Base-by-base conservation (phyloP, 2,329 filamentous ascomycete genomes). In the Exophiala calicioides region DNA sequence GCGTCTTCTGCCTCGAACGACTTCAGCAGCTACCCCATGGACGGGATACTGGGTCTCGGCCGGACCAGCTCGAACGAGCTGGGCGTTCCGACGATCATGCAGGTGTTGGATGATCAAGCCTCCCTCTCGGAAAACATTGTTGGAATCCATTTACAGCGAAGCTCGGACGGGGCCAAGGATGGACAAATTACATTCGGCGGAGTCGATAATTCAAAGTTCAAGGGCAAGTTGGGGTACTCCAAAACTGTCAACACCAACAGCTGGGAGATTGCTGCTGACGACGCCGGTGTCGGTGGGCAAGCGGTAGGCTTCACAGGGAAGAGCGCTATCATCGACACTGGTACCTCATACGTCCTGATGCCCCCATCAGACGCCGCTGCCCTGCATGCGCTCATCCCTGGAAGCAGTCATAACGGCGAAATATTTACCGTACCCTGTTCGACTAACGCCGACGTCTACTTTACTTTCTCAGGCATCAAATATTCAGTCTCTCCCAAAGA, bases 21-120 rank as follows among this genome's bases (percentile, higher is more conserved):
- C 54, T 95, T 95, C 65, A 68, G 73, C 20, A 77, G 79, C 41
- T 95, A 91, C 59, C 85, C 88, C 1, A 90, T 95, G 66, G 90
- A 95, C 64, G 90, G 90, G 18, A 94, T 95, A 37, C 71, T 95
- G 2, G 90, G 89, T 3, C 70, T 95, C 18, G 85, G 86, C 12
- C 82, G 84, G 58, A 77, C 77, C 51, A 70, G 74, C 8, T 78
- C 77, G 2, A 72, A 71, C 26, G 77, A 64, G 3, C 63, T 72
- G 47, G 62, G 62, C 3, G 61, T 78, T 4, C 79, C 85, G 15
- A 87, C 82, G 33, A 83, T 93, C 58, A 74, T 93, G 63, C 73
- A 84, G 29, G 70, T 76, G 2, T 67, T 94, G 33, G 71, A 73
- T 12, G 60, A 76, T 1, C 72, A 77, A n/a, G 74, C 77, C 16